Evolutionary conservation across 2,329 filamentous ascomycete genomes (phyloP).

Genomic region (Didymella exigua): DNA sequence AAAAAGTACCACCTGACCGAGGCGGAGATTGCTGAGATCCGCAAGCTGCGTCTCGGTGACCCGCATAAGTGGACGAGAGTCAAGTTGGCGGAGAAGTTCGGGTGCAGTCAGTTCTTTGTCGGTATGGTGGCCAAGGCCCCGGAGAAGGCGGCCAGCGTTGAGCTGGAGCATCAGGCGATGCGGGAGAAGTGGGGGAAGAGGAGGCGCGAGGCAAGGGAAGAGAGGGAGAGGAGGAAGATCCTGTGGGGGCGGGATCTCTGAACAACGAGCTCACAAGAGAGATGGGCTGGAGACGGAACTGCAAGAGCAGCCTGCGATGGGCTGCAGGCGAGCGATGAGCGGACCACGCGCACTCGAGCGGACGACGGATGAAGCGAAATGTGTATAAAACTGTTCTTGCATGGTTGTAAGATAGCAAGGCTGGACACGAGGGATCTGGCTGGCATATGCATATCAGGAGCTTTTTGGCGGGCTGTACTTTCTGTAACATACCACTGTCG

Average conservation of each 20-base stretch:
- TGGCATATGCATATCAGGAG: constrained; percentile 17
- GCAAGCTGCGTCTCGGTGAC: constrained; percentile 59
- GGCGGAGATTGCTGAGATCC: constrained; percentile 64
- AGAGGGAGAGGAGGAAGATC: constrained; percentile 64
- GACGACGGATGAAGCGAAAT: not conserved
- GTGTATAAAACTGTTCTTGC: constrained; percentile 15
- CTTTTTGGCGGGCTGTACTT: constrained; percentile 8
- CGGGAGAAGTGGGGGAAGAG: constrained; percentile 66
- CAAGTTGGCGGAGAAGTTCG: constrained; percentile 66
- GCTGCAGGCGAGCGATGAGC: not conserved
- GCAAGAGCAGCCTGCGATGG: not conserved
- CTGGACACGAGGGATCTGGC: not conserved
- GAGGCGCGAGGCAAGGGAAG: constrained; percentile 65
- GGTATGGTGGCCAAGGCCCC: constrained; percentile 60
- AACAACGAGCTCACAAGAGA: too few relatives aligned
- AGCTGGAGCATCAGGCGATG: constrained; percentile 58
- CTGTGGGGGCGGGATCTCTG: constrained; percentile 65
- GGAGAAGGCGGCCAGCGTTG: constrained; percentile 50
- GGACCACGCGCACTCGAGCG: not conserved
- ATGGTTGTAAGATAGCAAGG: constrained; percentile 17
- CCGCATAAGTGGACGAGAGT: constrained; percentile 65
- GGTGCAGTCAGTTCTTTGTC: constrained; percentile 67
- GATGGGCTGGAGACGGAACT: not conserved
- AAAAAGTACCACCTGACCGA: constrained; percentile 67
- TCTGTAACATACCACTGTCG: constrained; percentile 14